Conservation (phyloP, 805 yeast genomes). For the Sungouiella blattae region DNA sequence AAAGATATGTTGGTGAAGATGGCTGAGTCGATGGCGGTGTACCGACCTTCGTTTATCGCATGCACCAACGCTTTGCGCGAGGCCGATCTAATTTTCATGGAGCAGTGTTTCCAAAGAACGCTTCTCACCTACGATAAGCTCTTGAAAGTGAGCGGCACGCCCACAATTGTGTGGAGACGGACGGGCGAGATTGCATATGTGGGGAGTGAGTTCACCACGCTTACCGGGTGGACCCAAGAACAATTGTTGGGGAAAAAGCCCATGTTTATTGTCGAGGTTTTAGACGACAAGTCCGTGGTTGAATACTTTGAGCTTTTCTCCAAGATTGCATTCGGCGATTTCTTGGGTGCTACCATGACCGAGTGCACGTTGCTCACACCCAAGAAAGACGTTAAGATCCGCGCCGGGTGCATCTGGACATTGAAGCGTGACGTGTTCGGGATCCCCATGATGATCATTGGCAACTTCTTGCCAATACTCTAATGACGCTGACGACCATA, state of each 20-base stretch:
- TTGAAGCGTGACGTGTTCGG: slow-evolving; percentile 93
- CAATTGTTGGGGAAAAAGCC: slow-evolving; percentile 59
- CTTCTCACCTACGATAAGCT: slow-evolving; percentile 83
- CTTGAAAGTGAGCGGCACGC: slow-evolving; percentile 83
- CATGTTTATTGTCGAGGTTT: slow-evolving; percentile 73
- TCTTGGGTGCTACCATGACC: slow-evolving; percentile 80
- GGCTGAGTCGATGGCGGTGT: slow-evolving; percentile 85
- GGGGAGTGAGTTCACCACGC: slow-evolving; percentile 86
- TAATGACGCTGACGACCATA: no score
- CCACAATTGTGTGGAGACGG: slow-evolving; percentile 92
- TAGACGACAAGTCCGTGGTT: slow-evolving; percentile 83
- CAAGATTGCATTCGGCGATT: slow-evolving; percentile 86
- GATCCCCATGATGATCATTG: slow-evolving; percentile 94
- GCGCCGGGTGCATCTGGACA: slow-evolving; percentile 89
- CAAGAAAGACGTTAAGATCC: slow-evolving; percentile 47
- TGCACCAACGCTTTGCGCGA: slow-evolving; percentile 85
- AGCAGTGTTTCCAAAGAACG: slow-evolving; percentile 92
- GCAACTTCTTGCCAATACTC: slow-evolving; percentile 82
- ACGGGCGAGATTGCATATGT: slow-evolving; percentile 95
- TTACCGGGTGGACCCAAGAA: slow-evolving; percentile 86
- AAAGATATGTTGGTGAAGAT: slow-evolving; percentile 69
- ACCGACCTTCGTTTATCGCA: slow-evolving; percentile 90
- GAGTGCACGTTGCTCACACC: slow-evolving; percentile 77
- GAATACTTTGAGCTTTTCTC: slow-evolving; percentile 85
- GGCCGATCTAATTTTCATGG: slow-evolving; percentile 91